Conservation (phyloP, 257 asterid species). For the Handroanthus guayacan region DNA sequence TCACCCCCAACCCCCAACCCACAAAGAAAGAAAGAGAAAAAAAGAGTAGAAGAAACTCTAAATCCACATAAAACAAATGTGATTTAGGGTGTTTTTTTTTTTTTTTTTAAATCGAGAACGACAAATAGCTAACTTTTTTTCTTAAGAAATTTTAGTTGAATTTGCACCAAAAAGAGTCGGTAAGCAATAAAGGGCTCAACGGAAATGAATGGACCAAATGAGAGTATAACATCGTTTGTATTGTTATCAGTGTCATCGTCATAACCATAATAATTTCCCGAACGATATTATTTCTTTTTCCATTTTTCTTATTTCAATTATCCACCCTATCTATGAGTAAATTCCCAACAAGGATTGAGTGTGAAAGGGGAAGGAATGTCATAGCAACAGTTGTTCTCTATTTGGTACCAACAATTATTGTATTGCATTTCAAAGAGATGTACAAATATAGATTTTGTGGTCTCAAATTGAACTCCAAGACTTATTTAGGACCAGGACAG, state of each 20-base stretch:
- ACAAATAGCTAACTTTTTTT: neutral
- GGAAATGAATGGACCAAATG: neutral
- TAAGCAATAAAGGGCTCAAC: neutral
- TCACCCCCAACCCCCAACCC: neutral
- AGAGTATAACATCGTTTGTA: neutral
- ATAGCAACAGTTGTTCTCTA: conserved; percentile 46
- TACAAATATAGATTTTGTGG: conserved; percentile 30
- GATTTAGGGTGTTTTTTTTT: neutral
- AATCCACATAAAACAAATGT: neutral
- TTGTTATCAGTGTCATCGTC: neutral
- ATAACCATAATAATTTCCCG: neutral
- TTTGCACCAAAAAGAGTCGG: neutral
- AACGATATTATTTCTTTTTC: neutral
- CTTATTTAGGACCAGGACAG: conserved; percentile 46
- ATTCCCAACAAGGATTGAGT: conserved; percentile 45
- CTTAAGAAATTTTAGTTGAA: neutral
- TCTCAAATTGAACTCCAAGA: conserved; percentile 38
- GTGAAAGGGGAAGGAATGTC: conserved; percentile 61
- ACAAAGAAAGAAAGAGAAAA: too few relatives aligned
- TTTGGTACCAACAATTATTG: conserved; percentile 39
- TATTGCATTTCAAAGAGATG: conserved; percentile 39
- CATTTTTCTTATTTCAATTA: neutral
- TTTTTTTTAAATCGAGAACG: neutral
- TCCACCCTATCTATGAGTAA: conserved; percentile 30
- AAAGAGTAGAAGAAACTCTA: neutral